Conservation (phyloP, 108 stramenopile genomes). For the Skeletonema costatum region DNA sequence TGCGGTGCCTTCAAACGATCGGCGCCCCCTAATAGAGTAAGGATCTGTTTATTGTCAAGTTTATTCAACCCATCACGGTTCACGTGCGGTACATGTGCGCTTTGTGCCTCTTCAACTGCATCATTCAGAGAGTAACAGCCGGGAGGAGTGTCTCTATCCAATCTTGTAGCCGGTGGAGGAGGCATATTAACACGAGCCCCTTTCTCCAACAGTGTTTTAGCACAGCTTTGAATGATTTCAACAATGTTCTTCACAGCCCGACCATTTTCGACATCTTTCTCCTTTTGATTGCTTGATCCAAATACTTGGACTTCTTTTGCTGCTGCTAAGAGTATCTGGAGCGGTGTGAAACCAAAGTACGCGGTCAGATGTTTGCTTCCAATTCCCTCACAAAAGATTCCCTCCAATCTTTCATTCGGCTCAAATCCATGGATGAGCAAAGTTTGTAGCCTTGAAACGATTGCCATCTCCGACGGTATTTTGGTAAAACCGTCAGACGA, state of each 20-base stretch:
- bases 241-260: slow-evolving; percentile 24
- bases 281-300: slow-evolving; percentile 17
- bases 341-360: slow-evolving; percentile 76
- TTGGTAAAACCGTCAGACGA: slow-evolving; percentile 1
- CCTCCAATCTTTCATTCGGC: slow-evolving; percentile 77
- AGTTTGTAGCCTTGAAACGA: slow-evolving; percentile 48
- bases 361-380: slow-evolving; percentile 36
- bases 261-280: slow-evolving; percentile 28
- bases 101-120: not conserved
- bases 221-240: slow-evolving; percentile 39
- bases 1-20: slow-evolving; percentile 33
- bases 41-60: slow-evolving; percentile 46
- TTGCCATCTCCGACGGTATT: slow-evolving; percentile 6
- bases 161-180: slow-evolving; percentile 52
- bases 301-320: slow-evolving; percentile 33
- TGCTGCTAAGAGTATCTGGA: slow-evolving; percentile 68
- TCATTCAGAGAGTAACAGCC: slow-evolving; percentile 25
- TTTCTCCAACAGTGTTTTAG: slow-evolving; percentile 52
- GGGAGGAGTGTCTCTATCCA: slow-evolving; percentile 37
- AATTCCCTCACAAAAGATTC: slow-evolving; percentile 38
- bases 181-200: slow-evolving; percentile 67
- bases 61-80: slow-evolving; percentile 51
- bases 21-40: slow-evolving; percentile 59
- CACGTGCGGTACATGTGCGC: not conserved
- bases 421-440: slow-evolving; percentile 73